Evolutionary conservation across 257 asterid species (phyloP), one percentile per base, ranked within the genome.

Genomic region (Solanum acaule): DNA sequence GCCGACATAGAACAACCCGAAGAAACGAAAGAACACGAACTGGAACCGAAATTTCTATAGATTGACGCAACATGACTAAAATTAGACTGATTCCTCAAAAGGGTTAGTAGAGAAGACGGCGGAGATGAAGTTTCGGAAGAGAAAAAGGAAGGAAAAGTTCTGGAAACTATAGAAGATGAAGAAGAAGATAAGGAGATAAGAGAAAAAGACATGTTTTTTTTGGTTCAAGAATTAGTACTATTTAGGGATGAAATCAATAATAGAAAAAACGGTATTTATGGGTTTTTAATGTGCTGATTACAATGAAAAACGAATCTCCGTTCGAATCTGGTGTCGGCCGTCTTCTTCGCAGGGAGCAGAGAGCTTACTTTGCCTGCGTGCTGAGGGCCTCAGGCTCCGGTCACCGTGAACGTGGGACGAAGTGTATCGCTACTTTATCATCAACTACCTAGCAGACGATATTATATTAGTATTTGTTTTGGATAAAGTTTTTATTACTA

Each of bases 201-300:
- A 87, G 94, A 90, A 92, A 92, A 92, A 61, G 95, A 87, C 95
- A 93, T 61, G 25, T 20, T 75, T n/a, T 56, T 76, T 42, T 46
- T 72, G 4, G 8, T 70, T 75, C 18, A 86, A 83, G 25, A 63
- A 4, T 10, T 10, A 38, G 2, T 46, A 9, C 31, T 77, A 22
- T 59, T 25, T 59, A 44, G 12, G 5, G 68, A 31, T 70, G 10
- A 70, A 23, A 23, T 44, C 25, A 37, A 33, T 67, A 49, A 71
- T 22, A 34, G 25, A 13, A 13, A 71, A 71, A 34, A 15, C 15
- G 20, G 67, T 61, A 85, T 61, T 27, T 79, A 3, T 79, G 40
- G 67, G 22, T 15, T 27, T 27, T 27, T 25, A 79, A 5, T 27
- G 6, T 22, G 52, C 13, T 68, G 34, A 29, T 13, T 13, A 86